Base-by-base conservation (phyloP, 2,329 filamentous ascomycete species). In the Aspergillus nomiae region DNA sequence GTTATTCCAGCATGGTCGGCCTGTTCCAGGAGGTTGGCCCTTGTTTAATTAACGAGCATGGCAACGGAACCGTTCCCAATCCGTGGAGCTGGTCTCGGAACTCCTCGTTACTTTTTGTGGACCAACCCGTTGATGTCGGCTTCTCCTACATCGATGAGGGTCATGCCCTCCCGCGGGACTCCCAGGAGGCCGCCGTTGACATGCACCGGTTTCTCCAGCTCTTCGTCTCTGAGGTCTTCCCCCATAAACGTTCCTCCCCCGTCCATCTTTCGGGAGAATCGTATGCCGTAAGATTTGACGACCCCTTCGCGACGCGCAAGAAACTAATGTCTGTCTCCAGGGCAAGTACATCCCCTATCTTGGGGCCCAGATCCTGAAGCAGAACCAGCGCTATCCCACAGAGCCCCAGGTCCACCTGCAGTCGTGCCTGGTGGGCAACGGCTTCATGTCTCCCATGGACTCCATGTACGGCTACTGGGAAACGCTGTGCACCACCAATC, bases 161-260 rank as follows among this genome's bases (percentile, higher is more conserved):
- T 0, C 26, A 63, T 26, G 63, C 60, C 1, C 7, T 62, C 14
- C 59, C 65, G 54, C n/a, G 63, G 56, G 28, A 63, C 56, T 83
- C 83, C 14, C 77, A 78, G 38, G 77, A 78, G 1, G 80, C 79
- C 14, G 81, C 82, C 1, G 73, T 77, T 51, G 83, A 85, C 68
- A 81, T 84, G 75, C 80, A 84, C 66, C 70, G 78, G 41, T 85
- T 84, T 64, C 71, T 85, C 57, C 81, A 83, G 64, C 71, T 84
- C 5, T 84, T 84, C 64, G 75, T 81, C 24, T 75, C 72, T 16
- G 75, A 81, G 19, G 76, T 82, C 0, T 84, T 84, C 59, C 82
- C 82, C 0, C 69, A 79, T 10, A 69, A 80, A 21, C 59, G 75
- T 0, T 69, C 74, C 3, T 74, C 80, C 4, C 77, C 62, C 1